Base-by-base conservation (phyloP, 148 eudicot genomes). In the Amaranthus hypochondriacus region DNA sequence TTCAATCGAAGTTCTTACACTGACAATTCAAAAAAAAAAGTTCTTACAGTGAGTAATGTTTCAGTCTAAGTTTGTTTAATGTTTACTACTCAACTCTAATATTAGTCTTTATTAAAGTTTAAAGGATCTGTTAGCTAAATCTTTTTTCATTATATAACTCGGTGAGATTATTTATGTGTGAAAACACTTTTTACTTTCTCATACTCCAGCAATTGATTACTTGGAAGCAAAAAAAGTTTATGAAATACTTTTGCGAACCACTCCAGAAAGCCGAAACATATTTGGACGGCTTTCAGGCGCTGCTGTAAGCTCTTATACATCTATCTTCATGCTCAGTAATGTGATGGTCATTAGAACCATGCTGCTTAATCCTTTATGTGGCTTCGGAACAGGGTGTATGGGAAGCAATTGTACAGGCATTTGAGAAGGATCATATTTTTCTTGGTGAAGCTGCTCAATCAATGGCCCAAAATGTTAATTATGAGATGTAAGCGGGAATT, bases 251-350 rank as follows among this genome's bases (percentile, higher is more conserved):
- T 66, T 87, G 77, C 86, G 77, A 79, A 80, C 87, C 50, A 90
- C 90, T 78, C 88, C 96, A 69, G 97, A 94, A 86, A 91, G 89
- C 79, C 93, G 98, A 28, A 94, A 90, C 74, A 81, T 94, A 72
- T 94, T 94, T 83, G 98, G 98, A 52, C 93, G 98, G 84, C 98
- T 91, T 87, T 89, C 98, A 9, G 98, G 98, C 53, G 84, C 83
- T 72, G 92, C 97, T 80, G 98, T 91, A 94, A 85, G 96, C 71
- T 57, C 48, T 70, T 69, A 39, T 50, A 39, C 78, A 14, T 78
- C 56, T 70, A 48, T 52, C 10, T 28, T 48, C 39, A 54, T 21
- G 46, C 47, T 13, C 68, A 53, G 28, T 0, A 48, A n/a, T 57
- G 39, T 15, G 47, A 57, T 56, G 43, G 50, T 75, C 49, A 70